phyloP scores from a whole-genome alignment of 768 basidiomycete genomes.

The Calocybe indica region DNA sequence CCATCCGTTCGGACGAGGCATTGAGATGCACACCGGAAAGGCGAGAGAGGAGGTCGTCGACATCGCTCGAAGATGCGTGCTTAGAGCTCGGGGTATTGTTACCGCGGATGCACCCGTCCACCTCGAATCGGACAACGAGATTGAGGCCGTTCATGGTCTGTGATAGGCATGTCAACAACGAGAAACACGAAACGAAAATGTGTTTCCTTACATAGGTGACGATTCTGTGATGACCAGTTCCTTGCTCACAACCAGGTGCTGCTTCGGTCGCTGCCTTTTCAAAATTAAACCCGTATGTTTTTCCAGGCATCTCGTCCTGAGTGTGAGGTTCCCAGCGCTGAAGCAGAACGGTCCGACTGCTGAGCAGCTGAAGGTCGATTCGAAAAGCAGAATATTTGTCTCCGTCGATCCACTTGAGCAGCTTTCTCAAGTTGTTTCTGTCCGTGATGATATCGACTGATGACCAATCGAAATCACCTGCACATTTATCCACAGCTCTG shows the following conservation, averaged over 20 bases:
- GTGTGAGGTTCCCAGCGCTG: constrained; percentile 48
- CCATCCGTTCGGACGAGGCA: not conserved
- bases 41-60: constrained; percentile 31
- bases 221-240: constrained; percentile 57
- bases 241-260: constrained; percentile 41
- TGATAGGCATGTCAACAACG: not conserved
- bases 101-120: constrained; percentile 39
- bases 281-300: constrained; percentile 55
- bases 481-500: constrained; percentile 44
- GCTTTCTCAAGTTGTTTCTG: constrained; percentile 59
- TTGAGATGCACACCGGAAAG: constrained; percentile 24
- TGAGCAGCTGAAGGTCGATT: constrained; percentile 63
- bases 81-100: constrained; percentile 10
- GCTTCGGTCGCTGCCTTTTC: constrained; percentile 47
- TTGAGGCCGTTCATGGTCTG: constrained; percentile 56
- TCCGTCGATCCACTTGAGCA: constrained; percentile 49
- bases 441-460: constrained; percentile 51
- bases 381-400: constrained; percentile 45
- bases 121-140: constrained; percentile 53
- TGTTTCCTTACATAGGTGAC: constrained; percentile 48
- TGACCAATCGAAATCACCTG: constrained; percentile 33
- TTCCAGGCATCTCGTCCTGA: constrained; percentile 28
- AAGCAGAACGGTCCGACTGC: constrained; percentile 52
- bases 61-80: constrained; percentile 6
- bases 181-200: not conserved